Evolutionary conservation across 2,329 filamentous ascomycete genomes (phyloP), one percentile per base, ranked within the genome.

Genomic region (Colletotrichum sublineola): DNA sequence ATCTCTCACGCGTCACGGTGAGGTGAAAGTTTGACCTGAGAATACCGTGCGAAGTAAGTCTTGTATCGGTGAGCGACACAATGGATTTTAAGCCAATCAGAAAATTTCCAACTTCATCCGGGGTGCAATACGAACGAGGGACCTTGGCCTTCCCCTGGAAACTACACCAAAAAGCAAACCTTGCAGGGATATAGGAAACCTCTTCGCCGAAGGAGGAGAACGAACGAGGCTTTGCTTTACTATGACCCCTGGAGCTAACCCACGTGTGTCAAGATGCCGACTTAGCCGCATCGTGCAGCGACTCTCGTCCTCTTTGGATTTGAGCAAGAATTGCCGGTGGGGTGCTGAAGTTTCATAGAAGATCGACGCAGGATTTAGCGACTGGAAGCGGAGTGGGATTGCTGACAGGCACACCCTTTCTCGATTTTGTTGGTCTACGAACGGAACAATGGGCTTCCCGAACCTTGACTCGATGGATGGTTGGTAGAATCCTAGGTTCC

Each of bases 221-320:
- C 9, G 31, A 42, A 20, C 9, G 29, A 50, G 60, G 31, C 24
- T 12, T n/a, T 40, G 60, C 52, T 52, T 50, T 24, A 15, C 46
- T 24, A 4, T 48, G 20, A 15, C 38, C 58, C 36, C 44, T 20
- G 40, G 33, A 63, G 15, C 29, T 29, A 33, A 38, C 60, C 60
- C 33, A 52, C 44, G 8, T 40, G 60, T 63, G 42, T 63, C 60
- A 63, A 29, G 33, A 38, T 52, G 60, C 60, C 60, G 60, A 40
- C 52, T 29, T 44, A 63, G 29, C 60, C 60, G 60, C 33, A 3
- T 24, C 2, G n/a, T 15, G 44, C 29, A 44, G 44, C 14, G 31
- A 8, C n/a, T 36, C 12, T 18, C 58, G 14, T 6, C 18, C 31
- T 12, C 44, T 20, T 38, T 38, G 18, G 36, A 18, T 14, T 33